These are phyloP conservation scores for Emericellopsis atlantica DNA, from an alignment of 2,329 filamentous ascomycete species.

Conservation along the genomic window DNA sequence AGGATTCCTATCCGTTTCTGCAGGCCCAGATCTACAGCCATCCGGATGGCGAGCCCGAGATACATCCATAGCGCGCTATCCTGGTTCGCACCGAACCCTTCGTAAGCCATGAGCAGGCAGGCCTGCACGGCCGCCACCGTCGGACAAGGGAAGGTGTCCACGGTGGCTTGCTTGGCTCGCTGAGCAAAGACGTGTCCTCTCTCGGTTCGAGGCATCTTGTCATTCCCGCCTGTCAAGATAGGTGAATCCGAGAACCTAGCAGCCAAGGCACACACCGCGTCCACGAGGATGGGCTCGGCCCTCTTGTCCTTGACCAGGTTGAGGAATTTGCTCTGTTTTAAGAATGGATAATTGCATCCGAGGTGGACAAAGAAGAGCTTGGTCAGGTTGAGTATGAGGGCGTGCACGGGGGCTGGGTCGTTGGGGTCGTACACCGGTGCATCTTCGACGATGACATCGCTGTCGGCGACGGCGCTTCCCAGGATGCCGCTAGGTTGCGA, in stretches of 20 bases:
- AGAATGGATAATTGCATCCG: slow-evolving; percentile 76
- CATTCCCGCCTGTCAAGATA: slow-evolving; percentile 30
- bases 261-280: slow-evolving; percentile 72
- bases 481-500: slow-evolving; percentile 22
- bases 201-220: slow-evolving; percentile 44
- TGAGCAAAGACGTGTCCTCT: slow-evolving; percentile 69
- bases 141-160: slow-evolving; percentile 73
- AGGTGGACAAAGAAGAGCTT: slow-evolving; percentile 73
- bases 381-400: slow-evolving; percentile 63
- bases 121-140: slow-evolving; percentile 77
- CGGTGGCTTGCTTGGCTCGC: slow-evolving; percentile 68
- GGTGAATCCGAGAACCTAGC: slow-evolving; percentile 64
- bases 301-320: slow-evolving; percentile 68
- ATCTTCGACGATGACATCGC: slow-evolving; percentile 33
- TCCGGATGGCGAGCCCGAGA: slow-evolving; percentile 72
- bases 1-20: slow-evolving; percentile 69
- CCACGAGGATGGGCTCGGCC: slow-evolving; percentile 73
- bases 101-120: slow-evolving; percentile 72
- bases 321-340: slow-evolving; percentile 60
- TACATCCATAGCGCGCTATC: slow-evolving; percentile 94
- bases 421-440: slow-evolving; percentile 66
- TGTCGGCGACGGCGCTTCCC: slow-evolving; percentile 27
- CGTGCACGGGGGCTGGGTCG: slow-evolving; percentile 57
- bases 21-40: slow-evolving; percentile 68
- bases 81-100: slow-evolving; percentile 77